Conservation (phyloP, 768 basidiomycete genomes). For the Boletus subcaerulescens region DNA sequence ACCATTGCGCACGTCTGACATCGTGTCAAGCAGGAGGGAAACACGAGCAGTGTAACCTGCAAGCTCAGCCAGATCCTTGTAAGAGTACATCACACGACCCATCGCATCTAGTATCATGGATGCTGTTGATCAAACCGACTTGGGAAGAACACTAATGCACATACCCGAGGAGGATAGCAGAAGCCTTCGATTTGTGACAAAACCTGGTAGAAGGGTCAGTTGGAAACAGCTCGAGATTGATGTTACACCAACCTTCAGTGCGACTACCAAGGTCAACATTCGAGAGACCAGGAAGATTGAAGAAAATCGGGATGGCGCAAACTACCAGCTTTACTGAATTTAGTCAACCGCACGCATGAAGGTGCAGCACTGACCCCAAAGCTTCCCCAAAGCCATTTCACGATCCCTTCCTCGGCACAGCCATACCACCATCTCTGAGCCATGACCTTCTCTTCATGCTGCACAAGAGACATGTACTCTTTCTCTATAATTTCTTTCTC, state of each 20-base stretch:
- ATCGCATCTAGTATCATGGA: constrained; percentile 66
- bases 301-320: constrained; percentile 93
- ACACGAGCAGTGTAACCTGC: constrained; percentile 96
- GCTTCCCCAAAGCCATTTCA: constrained; percentile 97
- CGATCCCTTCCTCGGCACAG: constrained; percentile 90
- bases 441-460: constrained; percentile 82
- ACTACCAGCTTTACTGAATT: constrained; percentile 57
- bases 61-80: constrained; percentile 94
- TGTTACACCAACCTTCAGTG: constrained; percentile 67
- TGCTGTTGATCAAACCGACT: background rate
- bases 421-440: constrained; percentile 85
- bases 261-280: constrained; percentile 74
- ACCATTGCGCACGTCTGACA: constrained; percentile 80
- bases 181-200: constrained; percentile 93
- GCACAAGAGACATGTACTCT: constrained; percentile 79
- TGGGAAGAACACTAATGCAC: constrained; percentile 11
- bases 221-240: background rate
- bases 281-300: constrained; percentile 71
- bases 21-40: constrained; percentile 82
- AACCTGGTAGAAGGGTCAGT: constrained; percentile 48
- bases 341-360: constrained; percentile 1
- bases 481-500: constrained; percentile 92
- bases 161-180: constrained; percentile 81
- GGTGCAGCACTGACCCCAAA: constrained; percentile 65
- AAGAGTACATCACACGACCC: constrained; percentile 94